Base-by-base conservation (phyloP, 257 asterid genomes). In the Fraxinus cuspidata region DNA sequence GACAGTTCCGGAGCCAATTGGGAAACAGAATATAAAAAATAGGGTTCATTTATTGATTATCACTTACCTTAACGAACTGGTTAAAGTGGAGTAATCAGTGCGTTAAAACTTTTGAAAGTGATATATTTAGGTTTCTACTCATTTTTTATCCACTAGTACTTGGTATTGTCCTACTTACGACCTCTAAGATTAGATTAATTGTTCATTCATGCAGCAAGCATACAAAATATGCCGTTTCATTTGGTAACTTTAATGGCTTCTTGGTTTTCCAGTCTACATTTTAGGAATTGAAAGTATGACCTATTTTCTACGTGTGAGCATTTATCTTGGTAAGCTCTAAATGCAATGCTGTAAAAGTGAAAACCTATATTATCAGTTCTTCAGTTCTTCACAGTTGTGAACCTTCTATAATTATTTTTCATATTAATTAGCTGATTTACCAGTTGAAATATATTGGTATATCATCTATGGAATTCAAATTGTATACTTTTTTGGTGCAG, bases 131-230 rank as follows among this genome's bases (percentile, higher is more conserved):
- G 34, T 63, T 63, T 63, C 7, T 63, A 27, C 69, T 63, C 35
- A 63, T 11, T 63, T 63, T 58, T 63, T 23, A 23, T 63, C 34
- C 12, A 0, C 19, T 63, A 63, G 27, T 63, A 63, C 69, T 27
- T 23, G 69, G 7, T 25, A 25, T 63, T 63, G 69, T 63, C 69
- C 69, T 9, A 27, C 18, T 23, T 63, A 25, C 12, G 65, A 63
- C 69, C 32, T 63, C 69, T 63, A 63, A 63, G 69, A 63, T 25
- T 63, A 12, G 8, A 63, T 63, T 11, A 25, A 27, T 25, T 27
- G 19, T 63, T 63, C 69, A 11, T 63, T 63, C 69, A 63, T 63
- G 69, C 34, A 63, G 69, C 34, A 63, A 63, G 8, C 32, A 63
- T 2, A 25, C 15, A 7, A 27, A 27, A 8, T 23, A 9, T 25